Percentiles rank a stretch among this genome's conserved stretches.
These are phyloP conservation scores for Coriolopsis trogii DNA, from an alignment of 1,284 basidiomycete species.

Conservation along the genomic window DNA sequence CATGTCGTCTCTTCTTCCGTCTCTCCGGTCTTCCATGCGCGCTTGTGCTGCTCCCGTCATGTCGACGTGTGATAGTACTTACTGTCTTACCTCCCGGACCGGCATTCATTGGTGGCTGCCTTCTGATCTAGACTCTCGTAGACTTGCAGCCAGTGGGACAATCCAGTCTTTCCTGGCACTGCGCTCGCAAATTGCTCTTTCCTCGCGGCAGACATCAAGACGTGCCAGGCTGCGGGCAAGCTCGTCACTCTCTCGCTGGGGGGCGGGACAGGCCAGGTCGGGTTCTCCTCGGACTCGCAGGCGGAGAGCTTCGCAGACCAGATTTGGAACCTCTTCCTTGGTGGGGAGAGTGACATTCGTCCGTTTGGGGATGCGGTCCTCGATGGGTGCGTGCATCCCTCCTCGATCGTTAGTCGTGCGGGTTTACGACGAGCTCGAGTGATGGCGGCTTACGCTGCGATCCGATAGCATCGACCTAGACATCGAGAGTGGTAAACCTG, in stretches of 20 bases:
- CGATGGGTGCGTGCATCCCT: slow-evolving; percentile 50
- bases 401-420: background rate
- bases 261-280: slow-evolving; percentile 56
- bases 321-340: slow-evolving; percentile 67
- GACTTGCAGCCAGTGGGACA: slow-evolving; percentile 49
- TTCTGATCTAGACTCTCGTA: slow-evolving; percentile 24
- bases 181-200: slow-evolving; percentile 53
- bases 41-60: background rate
- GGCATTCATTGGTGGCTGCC: background rate
- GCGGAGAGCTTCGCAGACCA: slow-evolving; percentile 55
- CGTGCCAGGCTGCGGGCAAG: slow-evolving; percentile 66
- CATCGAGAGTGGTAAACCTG: slow-evolving; percentile 59
- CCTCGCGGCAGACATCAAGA: slow-evolving; percentile 54
- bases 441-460: background rate
- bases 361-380: slow-evolving; percentile 64
- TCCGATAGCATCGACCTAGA: slow-evolving; percentile 65
- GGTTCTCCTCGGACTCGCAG: slow-evolving; percentile 53
- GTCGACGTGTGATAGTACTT: background rate
- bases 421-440: background rate
- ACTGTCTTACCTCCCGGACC: background rate
- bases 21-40: background rate
- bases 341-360: slow-evolving; percentile 51
- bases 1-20: background rate
- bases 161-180: slow-evolving; percentile 54
- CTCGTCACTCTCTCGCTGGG: slow-evolving; percentile 64